A percentile compares a stretch with the other conserved stretches of the same genome.
phyloP scores from a whole-genome alignment of 345 rosid species.

The Eucalyptus cladocalyx region DNA sequence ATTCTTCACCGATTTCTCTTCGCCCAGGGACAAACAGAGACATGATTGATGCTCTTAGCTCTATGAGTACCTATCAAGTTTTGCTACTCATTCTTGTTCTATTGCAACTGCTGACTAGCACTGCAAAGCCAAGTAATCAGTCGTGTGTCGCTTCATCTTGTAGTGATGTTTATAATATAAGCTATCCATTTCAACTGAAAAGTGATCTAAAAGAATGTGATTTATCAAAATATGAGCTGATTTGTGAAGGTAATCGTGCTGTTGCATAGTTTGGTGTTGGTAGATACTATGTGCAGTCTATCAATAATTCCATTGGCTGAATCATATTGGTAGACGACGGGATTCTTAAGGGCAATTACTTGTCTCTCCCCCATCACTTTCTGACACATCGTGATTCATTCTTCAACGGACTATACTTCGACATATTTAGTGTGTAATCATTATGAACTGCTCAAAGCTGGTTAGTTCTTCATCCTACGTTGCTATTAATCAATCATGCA shows the following conservation, averaged over 20 bases:
- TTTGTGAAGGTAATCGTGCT: neutral
- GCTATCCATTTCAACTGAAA: fast-evolving
- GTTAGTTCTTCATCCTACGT: too few species aligned
- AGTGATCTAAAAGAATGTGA: neutral
- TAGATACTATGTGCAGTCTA: neutral
- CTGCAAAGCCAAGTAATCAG: fast-evolving
- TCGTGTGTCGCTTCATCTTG: too few species aligned
- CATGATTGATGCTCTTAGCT: too few species aligned
- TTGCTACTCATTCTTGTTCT: too few species aligned
- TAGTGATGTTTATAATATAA: fast-evolving
- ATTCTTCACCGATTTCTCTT: too few species aligned
- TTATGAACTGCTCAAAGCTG: fast-evolving
- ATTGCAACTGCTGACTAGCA: fast-evolving
- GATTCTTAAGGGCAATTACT: neutral
- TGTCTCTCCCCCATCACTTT: too few species aligned
- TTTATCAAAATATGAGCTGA: fast-evolving
- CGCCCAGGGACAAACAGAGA: too few species aligned
- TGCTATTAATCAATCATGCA: too few species aligned
- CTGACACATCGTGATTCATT: too few species aligned
- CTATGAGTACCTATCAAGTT: fast-evolving
- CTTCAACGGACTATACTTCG: too few species aligned
- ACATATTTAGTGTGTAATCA: too few species aligned
- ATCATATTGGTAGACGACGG: fast-evolving
- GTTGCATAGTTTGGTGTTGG: fast-evolving
- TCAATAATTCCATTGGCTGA: fast-evolving